Percentiles rank a stretch among this genome's conserved stretches.
phyloP scores from a whole-genome alignment of 1,139 yeast genomes.

The Kodamaea arcana region DNA sequence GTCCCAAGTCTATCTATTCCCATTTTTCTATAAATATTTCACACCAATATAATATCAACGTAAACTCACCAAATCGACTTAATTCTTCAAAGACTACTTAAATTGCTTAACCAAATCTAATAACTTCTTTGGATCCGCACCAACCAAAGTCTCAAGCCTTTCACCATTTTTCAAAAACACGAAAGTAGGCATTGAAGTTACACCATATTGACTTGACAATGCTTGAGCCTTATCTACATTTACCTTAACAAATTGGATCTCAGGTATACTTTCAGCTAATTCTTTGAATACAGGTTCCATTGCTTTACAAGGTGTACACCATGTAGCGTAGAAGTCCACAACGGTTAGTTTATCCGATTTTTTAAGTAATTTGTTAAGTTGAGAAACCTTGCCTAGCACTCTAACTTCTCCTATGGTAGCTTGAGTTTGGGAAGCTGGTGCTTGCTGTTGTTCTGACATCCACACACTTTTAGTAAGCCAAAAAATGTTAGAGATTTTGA shows the following conservation, averaged over 20 bases:
- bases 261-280: constrained; percentile 35
- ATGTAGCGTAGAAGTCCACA: constrained; percentile 42
- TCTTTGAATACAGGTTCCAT: constrained; percentile 35
- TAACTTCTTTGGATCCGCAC: constrained; percentile 30
- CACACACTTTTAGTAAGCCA: no score
- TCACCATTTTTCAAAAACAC: constrained; percentile 32
- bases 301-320: constrained; percentile 49
- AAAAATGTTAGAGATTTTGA: no score
- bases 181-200: constrained; percentile 36
- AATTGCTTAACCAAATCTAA: constrained; percentile 21
- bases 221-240: constrained; percentile 32
- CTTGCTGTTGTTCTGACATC: no score
- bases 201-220: constrained; percentile 26
- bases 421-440: no score
- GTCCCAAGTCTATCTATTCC: no score
- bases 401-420: not conserved
- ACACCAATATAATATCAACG: no score
- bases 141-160: constrained; percentile 27
- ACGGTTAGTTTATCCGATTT: constrained; percentile 26
- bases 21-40: no score
- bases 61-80: no score
- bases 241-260: constrained; percentile 35
- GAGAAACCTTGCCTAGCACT: constrained; percentile 9
- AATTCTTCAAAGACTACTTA: no score
- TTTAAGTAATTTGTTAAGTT: constrained; percentile 20